These are phyloP conservation scores for Aspergillus olivimuriae DNA, from an alignment of 495 filamentous ascomycete genomes.

Conservation along the genomic window DNA sequence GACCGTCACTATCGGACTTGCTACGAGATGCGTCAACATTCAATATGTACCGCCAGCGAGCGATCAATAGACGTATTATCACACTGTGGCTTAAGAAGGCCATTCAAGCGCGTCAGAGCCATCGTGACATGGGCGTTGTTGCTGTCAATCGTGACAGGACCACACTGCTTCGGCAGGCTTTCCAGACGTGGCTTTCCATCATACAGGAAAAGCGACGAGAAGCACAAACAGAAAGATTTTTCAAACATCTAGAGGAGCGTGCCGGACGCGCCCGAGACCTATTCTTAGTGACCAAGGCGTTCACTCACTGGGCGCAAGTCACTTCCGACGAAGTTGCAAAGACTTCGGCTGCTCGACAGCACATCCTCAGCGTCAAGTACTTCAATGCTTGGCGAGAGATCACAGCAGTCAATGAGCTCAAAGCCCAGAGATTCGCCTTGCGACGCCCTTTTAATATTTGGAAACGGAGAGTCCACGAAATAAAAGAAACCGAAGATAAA, in stretches of 20 bases:
- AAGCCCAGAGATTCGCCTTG: constrained; percentile 55
- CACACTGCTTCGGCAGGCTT: constrained; percentile 48
- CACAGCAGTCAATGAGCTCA: constrained; percentile 62
- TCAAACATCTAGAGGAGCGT: constrained; percentile 53
- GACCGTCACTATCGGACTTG: constrained; percentile 50
- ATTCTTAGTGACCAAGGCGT: constrained; percentile 63
- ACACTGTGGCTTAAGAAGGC: constrained; percentile 50
- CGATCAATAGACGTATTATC: constrained; percentile 41
- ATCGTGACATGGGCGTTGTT: constrained; percentile 39
- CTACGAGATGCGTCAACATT: constrained; percentile 55
- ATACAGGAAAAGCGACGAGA: constrained; percentile 41
- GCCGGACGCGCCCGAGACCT: constrained; percentile 57
- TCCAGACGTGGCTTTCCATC: constrained; percentile 52
- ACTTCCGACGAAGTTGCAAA: constrained; percentile 53
- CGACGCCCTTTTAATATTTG: constrained; percentile 52
- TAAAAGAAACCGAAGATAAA: constrained; percentile 26
- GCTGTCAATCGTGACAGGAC: constrained; percentile 46
- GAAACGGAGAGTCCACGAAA: constrained; percentile 36
- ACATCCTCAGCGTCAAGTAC: constrained; percentile 63
- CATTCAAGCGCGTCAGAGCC: constrained; percentile 35
- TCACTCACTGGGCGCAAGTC: constrained; percentile 65
- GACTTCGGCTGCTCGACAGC: constrained; percentile 55
- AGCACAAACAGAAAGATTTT: constrained; percentile 53
- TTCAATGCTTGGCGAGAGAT: constrained; percentile 75
- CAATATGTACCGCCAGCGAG: constrained; percentile 44